A percentile compares a stretch with the other conserved stretches of the same genome.
These are phyloP conservation scores for Mycena latifolia DNA, from an alignment of 768 basidiomycete species.

Conservation along the genomic window DNA sequence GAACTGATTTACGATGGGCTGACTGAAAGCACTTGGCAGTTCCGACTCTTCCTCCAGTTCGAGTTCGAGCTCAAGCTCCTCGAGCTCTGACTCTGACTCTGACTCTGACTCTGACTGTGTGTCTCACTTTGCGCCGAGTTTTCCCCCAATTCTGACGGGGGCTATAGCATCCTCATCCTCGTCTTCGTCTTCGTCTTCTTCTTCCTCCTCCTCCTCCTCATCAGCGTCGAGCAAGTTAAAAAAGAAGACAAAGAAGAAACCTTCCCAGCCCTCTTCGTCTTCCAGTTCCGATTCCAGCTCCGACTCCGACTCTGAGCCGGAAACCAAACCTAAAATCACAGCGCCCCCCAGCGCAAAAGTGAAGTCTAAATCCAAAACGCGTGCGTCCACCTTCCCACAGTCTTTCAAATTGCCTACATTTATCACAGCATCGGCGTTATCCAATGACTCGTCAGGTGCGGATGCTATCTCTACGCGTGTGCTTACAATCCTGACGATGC, in stretches of 20 bases:
- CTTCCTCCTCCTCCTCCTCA: conserved; percentile 26
- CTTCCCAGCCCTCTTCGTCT: conserved; percentile 38
- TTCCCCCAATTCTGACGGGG: conserved; percentile 8
- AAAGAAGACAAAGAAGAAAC: conserved; percentile 33
- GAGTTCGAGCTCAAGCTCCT: conserved; percentile 38
- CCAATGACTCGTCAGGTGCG: conserved; percentile 44
- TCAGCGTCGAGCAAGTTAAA: conserved; percentile 38
- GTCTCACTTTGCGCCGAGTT: neutral
- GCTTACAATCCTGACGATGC: conserved; percentile 29
- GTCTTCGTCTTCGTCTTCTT: conserved; percentile 33
- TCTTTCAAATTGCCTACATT: neutral
- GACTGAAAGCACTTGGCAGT: neutral
- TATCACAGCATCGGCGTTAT: conserved; percentile 10
- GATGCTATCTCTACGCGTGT: neutral
- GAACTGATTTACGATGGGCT: neutral
- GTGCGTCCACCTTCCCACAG: neutral
- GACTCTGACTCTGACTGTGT: conserved; percentile 23
- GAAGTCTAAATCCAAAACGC: conserved; percentile 27
- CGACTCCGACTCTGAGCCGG: conserved; percentile 47
- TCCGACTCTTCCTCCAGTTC: conserved; percentile 39
- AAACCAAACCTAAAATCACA: conserved; percentile 25
- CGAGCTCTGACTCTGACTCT: conserved; percentile 39
- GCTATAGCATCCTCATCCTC: conserved; percentile 24
- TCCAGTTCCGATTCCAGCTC: conserved; percentile 43
- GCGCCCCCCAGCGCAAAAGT: conserved; percentile 8